phyloP scores from a whole-genome alignment of 768 basidiomycete species.

The Fomitopsis serialis region DNA sequence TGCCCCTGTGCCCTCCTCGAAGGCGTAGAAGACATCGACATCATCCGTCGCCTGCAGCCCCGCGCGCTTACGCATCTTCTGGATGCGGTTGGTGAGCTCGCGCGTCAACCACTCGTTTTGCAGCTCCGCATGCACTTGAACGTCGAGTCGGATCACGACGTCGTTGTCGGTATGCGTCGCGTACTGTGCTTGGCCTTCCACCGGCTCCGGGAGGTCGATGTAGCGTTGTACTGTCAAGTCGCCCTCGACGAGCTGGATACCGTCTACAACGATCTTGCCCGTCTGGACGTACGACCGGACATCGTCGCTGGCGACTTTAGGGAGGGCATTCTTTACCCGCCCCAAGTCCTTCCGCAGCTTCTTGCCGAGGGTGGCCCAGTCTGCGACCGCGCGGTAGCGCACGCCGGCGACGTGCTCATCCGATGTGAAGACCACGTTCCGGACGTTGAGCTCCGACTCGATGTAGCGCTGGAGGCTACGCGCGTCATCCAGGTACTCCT shows the following conservation, averaged over 20 bases:
- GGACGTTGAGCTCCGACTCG: slow-evolving; percentile 91
- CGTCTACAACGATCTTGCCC: slow-evolving; percentile 80
- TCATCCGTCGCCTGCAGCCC: slow-evolving; percentile 94
- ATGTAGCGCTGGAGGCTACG: slow-evolving; percentile 83
- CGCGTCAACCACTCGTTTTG: slow-evolving; percentile 85
- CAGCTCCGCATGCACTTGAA: slow-evolving; percentile 81
- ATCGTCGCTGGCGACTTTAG: slow-evolving; percentile 72
- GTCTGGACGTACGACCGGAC: slow-evolving; percentile 72
- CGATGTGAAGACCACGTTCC: slow-evolving; percentile 82
- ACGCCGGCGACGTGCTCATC: slow-evolving; percentile 85
- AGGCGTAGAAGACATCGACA: slow-evolving; percentile 79
- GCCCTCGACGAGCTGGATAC: slow-evolving; percentile 85
- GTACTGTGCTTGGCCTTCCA: slow-evolving; percentile 39
- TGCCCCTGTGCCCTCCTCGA: slow-evolving; percentile 61
- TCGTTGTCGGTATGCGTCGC: slow-evolving; percentile 90
- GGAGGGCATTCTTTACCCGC: slow-evolving; percentile 85
- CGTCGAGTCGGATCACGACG: slow-evolving; percentile 90
- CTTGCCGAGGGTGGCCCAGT: slow-evolving; percentile 91
- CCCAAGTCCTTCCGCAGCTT: slow-evolving; percentile 90
- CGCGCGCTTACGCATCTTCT: slow-evolving; percentile 93
- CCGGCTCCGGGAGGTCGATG: slow-evolving; percentile 69
- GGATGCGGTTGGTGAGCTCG: slow-evolving; percentile 88
- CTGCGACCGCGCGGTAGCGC: slow-evolving; percentile 86
- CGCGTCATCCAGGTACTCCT: slow-evolving; percentile 81
- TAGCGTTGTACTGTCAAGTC: slow-evolving; percentile 90